Conservation (phyloP, 176 grass and related monocot species). For the Rhynchospora tenuis region DNA sequence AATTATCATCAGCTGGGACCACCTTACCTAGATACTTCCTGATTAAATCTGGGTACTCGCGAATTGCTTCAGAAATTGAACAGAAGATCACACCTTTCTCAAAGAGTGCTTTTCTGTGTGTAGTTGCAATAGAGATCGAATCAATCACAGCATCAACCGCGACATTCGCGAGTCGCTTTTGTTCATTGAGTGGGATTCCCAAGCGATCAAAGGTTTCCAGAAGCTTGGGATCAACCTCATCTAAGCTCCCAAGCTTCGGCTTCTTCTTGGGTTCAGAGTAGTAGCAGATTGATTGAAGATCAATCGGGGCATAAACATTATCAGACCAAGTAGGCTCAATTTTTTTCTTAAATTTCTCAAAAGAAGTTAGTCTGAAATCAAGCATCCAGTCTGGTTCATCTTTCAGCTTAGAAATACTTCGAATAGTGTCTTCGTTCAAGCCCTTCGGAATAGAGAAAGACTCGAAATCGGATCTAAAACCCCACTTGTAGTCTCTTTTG, state of each 20-base stretch:
- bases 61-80: slow-evolving; percentile 92
- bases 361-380: slow-evolving; percentile 68
- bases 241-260: slow-evolving; percentile 79
- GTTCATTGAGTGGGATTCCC: slow-evolving; percentile 82
- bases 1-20: slow-evolving; percentile 71
- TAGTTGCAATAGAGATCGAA: slow-evolving; percentile 88
- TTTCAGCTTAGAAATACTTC: slow-evolving; percentile 78
- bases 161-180: slow-evolving; percentile 92
- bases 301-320: slow-evolving; percentile 63
- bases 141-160: slow-evolving; percentile 96
- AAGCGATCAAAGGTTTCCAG: slow-evolving; percentile 81
- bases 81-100: slow-evolving; percentile 95
- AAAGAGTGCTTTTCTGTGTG: slow-evolving; percentile 59
- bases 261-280: slow-evolving; percentile 94
- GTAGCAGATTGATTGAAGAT: slow-evolving; percentile 86
- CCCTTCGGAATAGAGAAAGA: slow-evolving; percentile 94
- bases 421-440: slow-evolving; percentile 67
- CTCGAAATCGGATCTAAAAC: slow-evolving; percentile 84
- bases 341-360: slow-evolving; percentile 65
- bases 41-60: slow-evolving; percentile 80
- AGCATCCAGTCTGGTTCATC: slow-evolving; percentile 97
- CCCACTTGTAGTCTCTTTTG: slow-evolving; percentile 87
- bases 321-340: slow-evolving; percentile 84
- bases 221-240: slow-evolving; percentile 74
- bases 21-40: slow-evolving; percentile 60